These are phyloP conservation scores for Phytopythium helicoides DNA, from an alignment of 352 stramenopile genomes.

Conservation along the genomic window DNA sequence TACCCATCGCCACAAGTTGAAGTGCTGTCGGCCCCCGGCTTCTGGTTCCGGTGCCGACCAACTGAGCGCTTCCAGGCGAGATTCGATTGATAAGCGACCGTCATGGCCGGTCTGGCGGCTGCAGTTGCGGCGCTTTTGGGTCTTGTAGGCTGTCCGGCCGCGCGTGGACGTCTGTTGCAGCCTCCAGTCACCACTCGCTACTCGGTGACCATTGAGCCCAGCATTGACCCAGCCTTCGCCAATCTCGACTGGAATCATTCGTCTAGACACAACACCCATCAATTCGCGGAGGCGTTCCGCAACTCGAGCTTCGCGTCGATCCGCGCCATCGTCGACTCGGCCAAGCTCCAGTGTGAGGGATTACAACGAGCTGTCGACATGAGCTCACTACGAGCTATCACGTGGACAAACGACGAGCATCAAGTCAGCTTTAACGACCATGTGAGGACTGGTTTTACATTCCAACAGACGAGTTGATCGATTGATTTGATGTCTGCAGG, in stretches of 20 bases:
- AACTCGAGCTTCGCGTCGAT: constrained; percentile 31
- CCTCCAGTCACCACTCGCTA: constrained; percentile 22
- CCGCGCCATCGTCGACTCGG: constrained; percentile 29
- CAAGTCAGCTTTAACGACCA: constrained; percentile 35
- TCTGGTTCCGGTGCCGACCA: too few relatives aligned
- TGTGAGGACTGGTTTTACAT: too few relatives aligned
- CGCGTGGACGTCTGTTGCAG: constrained; percentile 34
- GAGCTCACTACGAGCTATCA: constrained; percentile 29
- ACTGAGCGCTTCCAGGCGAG: too few relatives aligned
- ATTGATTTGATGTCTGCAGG: too few relatives aligned
- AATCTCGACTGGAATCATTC: constrained; percentile 29
- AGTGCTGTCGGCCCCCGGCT: too few relatives aligned
- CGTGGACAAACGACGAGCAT: constrained; percentile 48
- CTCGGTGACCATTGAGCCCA: constrained; percentile 19
- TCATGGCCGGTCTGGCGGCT: too few relatives aligned
- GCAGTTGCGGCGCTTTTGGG: too few relatives aligned
- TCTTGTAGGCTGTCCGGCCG: neutral
- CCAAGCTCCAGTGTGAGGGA: constrained; percentile 21
- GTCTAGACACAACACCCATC: constrained; percentile 21
- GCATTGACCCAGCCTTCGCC: constrained; percentile 17
- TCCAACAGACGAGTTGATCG: too few relatives aligned
- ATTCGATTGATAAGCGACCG: too few relatives aligned
- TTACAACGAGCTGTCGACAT: constrained; percentile 28
- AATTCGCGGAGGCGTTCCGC: constrained; percentile 26
- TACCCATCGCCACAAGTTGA: too few relatives aligned